A percentile compares a stretch with the other conserved stretches of the same genome.
These are phyloP conservation scores for Arthroderma uncinatum DNA, from an alignment of 2,329 filamentous ascomycete genomes.

Conservation along the genomic window DNA sequence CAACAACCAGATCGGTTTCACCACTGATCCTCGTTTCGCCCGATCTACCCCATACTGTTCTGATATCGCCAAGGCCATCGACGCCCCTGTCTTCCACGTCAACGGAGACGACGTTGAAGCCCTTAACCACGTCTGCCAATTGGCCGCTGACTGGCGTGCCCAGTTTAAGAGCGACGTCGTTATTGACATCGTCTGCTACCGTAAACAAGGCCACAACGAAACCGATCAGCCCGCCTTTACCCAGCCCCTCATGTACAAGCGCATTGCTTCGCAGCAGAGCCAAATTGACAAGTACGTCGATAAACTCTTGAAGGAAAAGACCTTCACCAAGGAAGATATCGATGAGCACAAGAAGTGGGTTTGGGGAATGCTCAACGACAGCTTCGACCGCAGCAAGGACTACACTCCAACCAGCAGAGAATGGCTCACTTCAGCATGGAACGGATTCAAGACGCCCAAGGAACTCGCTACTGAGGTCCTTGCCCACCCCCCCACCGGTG, in stretches of 20 bases:
- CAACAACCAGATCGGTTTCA: slow-evolving; percentile 99
- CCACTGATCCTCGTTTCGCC: slow-evolving; percentile 91
- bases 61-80: slow-evolving; percentile 97
- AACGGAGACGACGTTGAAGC: slow-evolving; percentile 98
- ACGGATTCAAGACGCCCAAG: slow-evolving; percentile 98
- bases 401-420: slow-evolving; percentile 95
- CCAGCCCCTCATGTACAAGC: slow-evolving; percentile 99
- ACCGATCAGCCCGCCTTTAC: slow-evolving; percentile 99
- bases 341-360: slow-evolving; percentile 99
- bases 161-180: slow-evolving; percentile 98
- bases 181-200: slow-evolving; percentile 96
- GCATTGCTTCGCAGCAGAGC: slow-evolving; percentile 70
- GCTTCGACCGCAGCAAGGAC: slow-evolving; percentile 93
- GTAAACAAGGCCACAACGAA: slow-evolving; percentile 98
- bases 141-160: slow-evolving; percentile 94
- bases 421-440: slow-evolving; percentile 98
- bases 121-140: slow-evolving; percentile 94
- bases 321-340: slow-evolving; percentile 93
- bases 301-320: slow-evolving; percentile 76
- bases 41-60: slow-evolving; percentile 98
- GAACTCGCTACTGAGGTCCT: slow-evolving; percentile 89
- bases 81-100: slow-evolving; percentile 97
- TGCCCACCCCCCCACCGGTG: slow-evolving; percentile 77
- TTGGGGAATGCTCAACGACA: slow-evolving; percentile 97
- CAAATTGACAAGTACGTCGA: slow-evolving; percentile 87